phyloP scores from a whole-genome alignment of 1,284 basidiomycete genomes.

The Trametes pubescens region DNA sequence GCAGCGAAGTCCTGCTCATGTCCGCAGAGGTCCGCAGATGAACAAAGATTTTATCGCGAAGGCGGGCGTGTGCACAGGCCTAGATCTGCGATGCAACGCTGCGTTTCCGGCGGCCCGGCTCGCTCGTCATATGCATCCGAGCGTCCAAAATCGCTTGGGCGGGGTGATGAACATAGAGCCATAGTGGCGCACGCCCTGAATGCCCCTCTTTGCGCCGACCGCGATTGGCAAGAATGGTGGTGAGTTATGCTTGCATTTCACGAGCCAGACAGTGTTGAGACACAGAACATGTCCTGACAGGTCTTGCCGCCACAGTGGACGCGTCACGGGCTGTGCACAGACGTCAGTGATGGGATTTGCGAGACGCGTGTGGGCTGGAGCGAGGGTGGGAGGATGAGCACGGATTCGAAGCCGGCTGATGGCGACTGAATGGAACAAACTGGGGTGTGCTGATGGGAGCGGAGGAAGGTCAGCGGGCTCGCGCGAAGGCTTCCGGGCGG shows the following conservation, averaged over 20 bases:
- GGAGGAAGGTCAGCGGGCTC: background rate
- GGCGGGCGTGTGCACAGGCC: background rate
- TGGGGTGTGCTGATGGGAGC: constrained; percentile 12
- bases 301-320: background rate
- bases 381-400: background rate
- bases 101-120: background rate
- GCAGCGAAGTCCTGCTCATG: background rate
- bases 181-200: background rate
- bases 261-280: constrained; percentile 16
- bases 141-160: background rate
- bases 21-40: background rate
- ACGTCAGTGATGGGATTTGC: background rate
- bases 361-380: background rate
- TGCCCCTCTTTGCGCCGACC: background rate
- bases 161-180: constrained; percentile 8
- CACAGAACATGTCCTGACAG: background rate
- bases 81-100: background rate
- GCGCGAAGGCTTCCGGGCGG: constrained; percentile 2
- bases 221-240: background rate
- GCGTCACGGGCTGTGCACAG: background rate
- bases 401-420: background rate
- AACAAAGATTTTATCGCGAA: background rate
- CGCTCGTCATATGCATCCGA: constrained; percentile 11
- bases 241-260: background rate
- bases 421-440: constrained; percentile 8